These are phyloP conservation scores for Eimeria zaria DNA, from an alignment of 169 alveolate genomes.

Conservation along the genomic window DNA sequence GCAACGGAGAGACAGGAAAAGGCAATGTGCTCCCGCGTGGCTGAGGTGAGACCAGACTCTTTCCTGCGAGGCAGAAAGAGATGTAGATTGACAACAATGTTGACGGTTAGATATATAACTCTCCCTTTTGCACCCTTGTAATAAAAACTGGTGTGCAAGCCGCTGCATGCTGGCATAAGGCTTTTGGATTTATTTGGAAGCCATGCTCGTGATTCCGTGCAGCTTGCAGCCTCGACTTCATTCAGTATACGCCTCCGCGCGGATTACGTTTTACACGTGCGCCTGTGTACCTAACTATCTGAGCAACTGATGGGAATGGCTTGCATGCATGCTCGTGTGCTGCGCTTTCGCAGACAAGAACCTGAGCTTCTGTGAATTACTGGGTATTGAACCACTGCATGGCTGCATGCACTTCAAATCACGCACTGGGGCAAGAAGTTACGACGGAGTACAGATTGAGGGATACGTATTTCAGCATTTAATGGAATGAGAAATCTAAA, in stretches of 20 bases:
- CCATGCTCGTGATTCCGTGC: background rate
- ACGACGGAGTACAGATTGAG: background rate
- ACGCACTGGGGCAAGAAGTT: background rate
- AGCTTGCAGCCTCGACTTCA: background rate
- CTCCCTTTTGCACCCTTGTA: background rate
- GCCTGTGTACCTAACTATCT: background rate
- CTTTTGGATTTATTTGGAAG: background rate
- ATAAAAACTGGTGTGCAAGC: background rate
- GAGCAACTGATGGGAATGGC: background rate
- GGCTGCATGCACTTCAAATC: background rate
- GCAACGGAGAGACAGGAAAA: conserved; percentile 38
- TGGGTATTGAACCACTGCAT: background rate
- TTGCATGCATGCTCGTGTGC: background rate
- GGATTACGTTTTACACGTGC: background rate
- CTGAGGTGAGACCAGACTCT: background rate
- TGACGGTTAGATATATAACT: background rate
- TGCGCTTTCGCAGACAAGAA: background rate
- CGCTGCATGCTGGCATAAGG: background rate
- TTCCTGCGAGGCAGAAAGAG: background rate
- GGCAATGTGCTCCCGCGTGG: background rate
- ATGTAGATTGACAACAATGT: background rate
- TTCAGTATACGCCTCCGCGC: background rate
- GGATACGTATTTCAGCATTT: background rate
- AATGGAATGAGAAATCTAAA: background rate
- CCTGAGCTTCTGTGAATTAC: background rate